Percentiles rank a stretch among this genome's conserved stretches.
Conservation (phyloP, 176 grass and related monocot genomes). For the Lolium multiflorum region DNA sequence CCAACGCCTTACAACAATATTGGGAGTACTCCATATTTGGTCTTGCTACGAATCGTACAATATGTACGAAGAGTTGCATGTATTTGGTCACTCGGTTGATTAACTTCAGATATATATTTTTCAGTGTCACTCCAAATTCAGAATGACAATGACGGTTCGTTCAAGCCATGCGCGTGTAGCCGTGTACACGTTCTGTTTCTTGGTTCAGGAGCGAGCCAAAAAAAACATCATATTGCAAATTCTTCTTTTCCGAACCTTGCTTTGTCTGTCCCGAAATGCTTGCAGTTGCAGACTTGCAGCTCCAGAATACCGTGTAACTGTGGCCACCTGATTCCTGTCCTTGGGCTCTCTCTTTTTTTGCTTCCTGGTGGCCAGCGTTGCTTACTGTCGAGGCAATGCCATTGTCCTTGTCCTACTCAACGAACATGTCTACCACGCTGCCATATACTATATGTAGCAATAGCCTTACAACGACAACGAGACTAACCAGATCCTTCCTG, state of each 20-base stretch:
- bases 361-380: slow-evolving; percentile 38
- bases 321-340: slow-evolving; percentile 38
- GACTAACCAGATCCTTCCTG: background rate
- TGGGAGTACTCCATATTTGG: too few species aligned
- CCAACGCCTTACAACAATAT: too few species aligned
- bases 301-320: slow-evolving; percentile 32
- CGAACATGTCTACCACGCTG: background rate
- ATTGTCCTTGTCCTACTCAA: slow-evolving; percentile 46
- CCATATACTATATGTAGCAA: slow-evolving; percentile 8
- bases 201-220: background rate
- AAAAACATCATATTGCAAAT: background rate
- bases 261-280: background rate
- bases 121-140: background rate
- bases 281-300: slow-evolving; percentile 25
- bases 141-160: background rate
- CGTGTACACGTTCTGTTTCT: background rate
- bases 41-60: too few species aligned
- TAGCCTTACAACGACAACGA: background rate
- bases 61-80: too few species aligned
- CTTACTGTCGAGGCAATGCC: slow-evolving; percentile 54
- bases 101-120: too few species aligned
- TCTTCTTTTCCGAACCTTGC: slow-evolving; percentile 10
- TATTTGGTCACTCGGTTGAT: too few species aligned
- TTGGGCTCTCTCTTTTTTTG: background rate
- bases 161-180: background rate